Base-by-base conservation (phyloP, 805 yeast species). In the Myxozyma neotropica region DNA sequence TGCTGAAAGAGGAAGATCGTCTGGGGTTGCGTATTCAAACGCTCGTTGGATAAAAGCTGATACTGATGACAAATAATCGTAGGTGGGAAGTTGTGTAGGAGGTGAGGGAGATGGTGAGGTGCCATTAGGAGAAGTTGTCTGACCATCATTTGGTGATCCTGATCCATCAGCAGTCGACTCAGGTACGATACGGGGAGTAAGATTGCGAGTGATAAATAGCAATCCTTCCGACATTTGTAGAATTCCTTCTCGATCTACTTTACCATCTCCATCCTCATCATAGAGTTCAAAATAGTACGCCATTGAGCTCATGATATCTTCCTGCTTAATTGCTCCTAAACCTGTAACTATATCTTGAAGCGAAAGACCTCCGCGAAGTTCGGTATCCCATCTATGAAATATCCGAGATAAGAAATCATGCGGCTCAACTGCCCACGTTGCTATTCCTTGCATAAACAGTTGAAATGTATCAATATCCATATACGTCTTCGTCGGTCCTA, bases 191-290 rank as follows among this genome's bases (percentile, higher is more conserved):
- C 51, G 48, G 35, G 48, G 47, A 26, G 52, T 21, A 24, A 57
- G 88, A 1, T 96, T 96, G 42, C 86, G 80, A 0, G 97, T 91
- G 36, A 94, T 79, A 67, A 83, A 87, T 12, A 93, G 75, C 40
- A 93, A 74, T 48, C 93, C 98, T 70, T 94, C 99, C 0, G 97
- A 90, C 58, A 92, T 81, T 63, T 85, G 86, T 46, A 94, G 76
- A 3, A 94, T 88, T 0, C 88, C 88, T 62, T 89, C 96, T 51
- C 91, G 78, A 60, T 84, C 86, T 44, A 94, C 81, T 58, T 77
- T 80, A 0, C 88, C 90, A 31, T 77, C 79, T 0, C 77, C 75
- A 6, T 81, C 80, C 12, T 76, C 75, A 71, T 88, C 94, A 70
- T 88, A 94, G 7, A 93, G 75, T 19, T 82, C 81, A 67, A 90